A percentile compares a stretch with the other conserved stretches of the same genome.
phyloP scores from a whole-genome alignment of 371 early-diverging fungal genomes.

The Rhizopus stolonifer region DNA sequence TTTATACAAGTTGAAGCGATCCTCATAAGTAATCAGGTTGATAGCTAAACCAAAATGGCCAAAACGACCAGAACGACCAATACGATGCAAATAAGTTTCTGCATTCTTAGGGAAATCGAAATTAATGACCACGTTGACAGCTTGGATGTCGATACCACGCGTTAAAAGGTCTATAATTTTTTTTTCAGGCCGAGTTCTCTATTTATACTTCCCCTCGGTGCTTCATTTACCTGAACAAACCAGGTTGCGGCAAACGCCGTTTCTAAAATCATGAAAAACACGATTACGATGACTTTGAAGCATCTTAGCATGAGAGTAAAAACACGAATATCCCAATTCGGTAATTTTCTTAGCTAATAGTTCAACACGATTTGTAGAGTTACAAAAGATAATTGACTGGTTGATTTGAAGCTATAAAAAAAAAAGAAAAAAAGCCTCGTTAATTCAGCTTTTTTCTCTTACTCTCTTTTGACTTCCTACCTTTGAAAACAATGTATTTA shows the following conservation, averaged over 20 bases:
- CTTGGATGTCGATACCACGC: slow-evolving; percentile 99
- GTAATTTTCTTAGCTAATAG: slow-evolving; percentile 96
- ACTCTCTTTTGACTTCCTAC: slow-evolving; percentile 17
- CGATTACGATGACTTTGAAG: slow-evolving; percentile 95
- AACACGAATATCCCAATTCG: slow-evolving; percentile 96
- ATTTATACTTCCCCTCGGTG: too few species aligned
- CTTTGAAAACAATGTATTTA: slow-evolving; percentile 96
- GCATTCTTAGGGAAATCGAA: slow-evolving; percentile 99
- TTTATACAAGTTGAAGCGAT: slow-evolving; percentile 91
- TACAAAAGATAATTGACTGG: slow-evolving; percentile 99
- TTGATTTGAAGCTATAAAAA: slow-evolving; percentile 92
- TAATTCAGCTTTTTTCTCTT: neutral
- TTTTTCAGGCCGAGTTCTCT: too few species aligned
- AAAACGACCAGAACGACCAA: slow-evolving; percentile 97
- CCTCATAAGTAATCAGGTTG: slow-evolving; percentile 95
- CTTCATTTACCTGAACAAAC: slow-evolving; percentile 88
- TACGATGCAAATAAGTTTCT: slow-evolving; percentile 99
- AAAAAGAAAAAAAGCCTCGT: slow-evolving; percentile 78
- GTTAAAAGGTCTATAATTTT: slow-evolving; percentile 83
- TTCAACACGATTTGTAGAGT: slow-evolving; percentile 96
- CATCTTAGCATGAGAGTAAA: slow-evolving; percentile 98
- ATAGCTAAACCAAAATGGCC: slow-evolving; percentile 97
- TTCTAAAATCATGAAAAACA: slow-evolving; percentile 97
- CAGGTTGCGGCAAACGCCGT: slow-evolving; percentile 92
- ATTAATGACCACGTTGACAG: slow-evolving; percentile 99